These are phyloP conservation scores for Pharus latifolius DNA, from an alignment of 176 grass and related monocot species.

Conservation along the genomic window DNA sequence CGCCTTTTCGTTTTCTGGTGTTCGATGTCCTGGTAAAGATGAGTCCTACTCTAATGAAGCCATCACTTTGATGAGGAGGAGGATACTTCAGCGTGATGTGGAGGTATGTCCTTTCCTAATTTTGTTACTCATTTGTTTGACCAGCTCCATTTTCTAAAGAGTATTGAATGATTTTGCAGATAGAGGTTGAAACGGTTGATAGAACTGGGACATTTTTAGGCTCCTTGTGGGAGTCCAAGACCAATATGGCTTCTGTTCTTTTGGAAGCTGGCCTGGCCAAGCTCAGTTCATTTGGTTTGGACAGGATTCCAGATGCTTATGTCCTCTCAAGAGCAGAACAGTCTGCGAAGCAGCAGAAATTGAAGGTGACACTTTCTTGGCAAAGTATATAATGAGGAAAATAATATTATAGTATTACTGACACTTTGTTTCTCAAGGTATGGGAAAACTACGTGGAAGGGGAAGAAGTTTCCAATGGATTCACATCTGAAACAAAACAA, in stretches of 20 bases:
- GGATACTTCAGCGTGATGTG: constrained; percentile 55
- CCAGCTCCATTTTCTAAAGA: background rate
- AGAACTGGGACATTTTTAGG: constrained; percentile 94
- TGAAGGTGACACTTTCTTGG: constrained; percentile 47
- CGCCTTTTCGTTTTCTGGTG: constrained; percentile 56
- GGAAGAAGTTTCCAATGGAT: constrained; percentile 69
- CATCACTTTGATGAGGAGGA: constrained; percentile 57
- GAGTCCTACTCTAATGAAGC: constrained; percentile 53
- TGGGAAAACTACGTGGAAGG: constrained; percentile 96
- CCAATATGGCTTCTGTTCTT: constrained; percentile 65
- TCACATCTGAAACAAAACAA: constrained; percentile 56
- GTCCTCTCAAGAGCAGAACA: constrained; percentile 60
- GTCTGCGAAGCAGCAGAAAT: constrained; percentile 81
- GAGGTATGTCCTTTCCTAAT: constrained; percentile 16
- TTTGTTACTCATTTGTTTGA: background rate
- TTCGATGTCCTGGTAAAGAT: constrained; percentile 44
- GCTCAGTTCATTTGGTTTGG: constrained; percentile 76
- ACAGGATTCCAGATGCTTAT: constrained; percentile 70
- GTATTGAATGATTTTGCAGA: constrained; percentile 37
- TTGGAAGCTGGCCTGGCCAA: constrained; percentile 83
- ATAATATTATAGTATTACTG: background rate
- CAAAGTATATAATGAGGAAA: background rate
- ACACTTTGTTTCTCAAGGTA: constrained; percentile 41
- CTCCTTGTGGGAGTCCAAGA: constrained; percentile 80
- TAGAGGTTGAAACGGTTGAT: constrained; percentile 92